phyloP scores from a whole-genome alignment of 441 rosid species.

The Viola pubescens region DNA sequence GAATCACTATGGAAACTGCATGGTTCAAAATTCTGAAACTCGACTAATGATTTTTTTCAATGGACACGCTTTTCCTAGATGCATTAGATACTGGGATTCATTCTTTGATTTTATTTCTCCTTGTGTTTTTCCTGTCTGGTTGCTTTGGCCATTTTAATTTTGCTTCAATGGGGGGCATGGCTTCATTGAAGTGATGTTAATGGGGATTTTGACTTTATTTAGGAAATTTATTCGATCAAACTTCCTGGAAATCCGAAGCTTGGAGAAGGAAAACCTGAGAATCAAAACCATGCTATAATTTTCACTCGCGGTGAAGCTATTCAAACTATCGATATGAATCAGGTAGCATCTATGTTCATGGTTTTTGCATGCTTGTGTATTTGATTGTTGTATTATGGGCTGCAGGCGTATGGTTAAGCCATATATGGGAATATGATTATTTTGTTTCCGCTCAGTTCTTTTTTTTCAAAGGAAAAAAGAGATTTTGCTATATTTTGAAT shows the following conservation, averaged over 20 bases:
- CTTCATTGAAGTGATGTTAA: not conserved
- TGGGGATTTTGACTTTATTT: constrained; percentile 14
- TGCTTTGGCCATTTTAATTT: not conserved
- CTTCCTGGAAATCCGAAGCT: constrained; percentile 98
- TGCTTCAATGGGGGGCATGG: not conserved
- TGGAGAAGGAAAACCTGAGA: constrained; percentile 97
- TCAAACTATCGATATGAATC: constrained; percentile 98
- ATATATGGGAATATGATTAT: no score
- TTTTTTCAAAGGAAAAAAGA: not conserved
- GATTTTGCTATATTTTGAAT: no score
- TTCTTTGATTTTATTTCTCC: not conserved
- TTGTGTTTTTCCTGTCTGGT: not conserved
- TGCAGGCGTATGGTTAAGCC: no score
- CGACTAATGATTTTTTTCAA: no score
- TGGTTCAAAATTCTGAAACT: no score
- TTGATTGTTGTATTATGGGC: not conserved
- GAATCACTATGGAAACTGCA: no score
- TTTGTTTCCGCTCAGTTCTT: not conserved
- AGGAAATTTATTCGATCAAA: constrained; percentile 92
- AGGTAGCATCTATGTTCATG: constrained; percentile 34
- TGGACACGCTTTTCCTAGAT: no score
- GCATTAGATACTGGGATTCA: no score
- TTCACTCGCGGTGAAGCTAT: constrained; percentile 97
- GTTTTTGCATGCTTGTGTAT: not conserved
- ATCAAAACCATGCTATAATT: constrained; percentile 82